phyloP scores from a whole-genome alignment of 129 eudicot genomes.

The Saposhnikovia divaricata region DNA sequence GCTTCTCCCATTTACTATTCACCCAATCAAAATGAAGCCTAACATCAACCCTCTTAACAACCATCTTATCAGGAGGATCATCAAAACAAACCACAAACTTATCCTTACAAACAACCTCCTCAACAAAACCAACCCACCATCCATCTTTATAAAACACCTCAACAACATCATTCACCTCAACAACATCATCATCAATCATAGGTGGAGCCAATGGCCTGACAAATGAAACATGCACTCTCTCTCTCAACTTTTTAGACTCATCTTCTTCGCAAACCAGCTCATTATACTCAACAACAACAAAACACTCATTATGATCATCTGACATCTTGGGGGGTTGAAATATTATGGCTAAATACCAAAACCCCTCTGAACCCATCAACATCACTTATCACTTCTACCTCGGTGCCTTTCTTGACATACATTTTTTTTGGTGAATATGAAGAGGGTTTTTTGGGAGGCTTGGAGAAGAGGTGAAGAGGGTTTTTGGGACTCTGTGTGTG shows the following conservation, averaged over 20 bases:
- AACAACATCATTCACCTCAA: too few relatives aligned
- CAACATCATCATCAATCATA: background rate
- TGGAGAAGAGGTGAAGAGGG: too few relatives aligned
- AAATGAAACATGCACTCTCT: background rate
- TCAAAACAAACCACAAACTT: background rate
- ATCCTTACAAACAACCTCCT: background rate
- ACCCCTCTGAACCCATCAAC: background rate
- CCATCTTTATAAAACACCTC: background rate
- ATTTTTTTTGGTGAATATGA: background rate
- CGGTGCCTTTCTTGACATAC: background rate
- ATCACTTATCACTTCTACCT: background rate
- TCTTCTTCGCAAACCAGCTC: background rate
- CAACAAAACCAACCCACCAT: background rate
- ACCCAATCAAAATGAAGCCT: background rate
- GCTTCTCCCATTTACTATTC: background rate
- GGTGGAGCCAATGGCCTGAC: background rate
- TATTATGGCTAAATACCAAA: background rate
- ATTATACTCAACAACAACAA: background rate
- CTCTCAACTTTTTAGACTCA: background rate
- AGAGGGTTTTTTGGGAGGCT: background rate
- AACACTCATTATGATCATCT: background rate
- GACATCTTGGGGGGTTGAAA: background rate
- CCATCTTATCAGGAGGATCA: background rate
- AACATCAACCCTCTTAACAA: background rate
- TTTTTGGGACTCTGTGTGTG: too few relatives aligned